Base-by-base conservation (phyloP, 176 grass and related monocot genomes). In the Hordeum marinum region DNA sequence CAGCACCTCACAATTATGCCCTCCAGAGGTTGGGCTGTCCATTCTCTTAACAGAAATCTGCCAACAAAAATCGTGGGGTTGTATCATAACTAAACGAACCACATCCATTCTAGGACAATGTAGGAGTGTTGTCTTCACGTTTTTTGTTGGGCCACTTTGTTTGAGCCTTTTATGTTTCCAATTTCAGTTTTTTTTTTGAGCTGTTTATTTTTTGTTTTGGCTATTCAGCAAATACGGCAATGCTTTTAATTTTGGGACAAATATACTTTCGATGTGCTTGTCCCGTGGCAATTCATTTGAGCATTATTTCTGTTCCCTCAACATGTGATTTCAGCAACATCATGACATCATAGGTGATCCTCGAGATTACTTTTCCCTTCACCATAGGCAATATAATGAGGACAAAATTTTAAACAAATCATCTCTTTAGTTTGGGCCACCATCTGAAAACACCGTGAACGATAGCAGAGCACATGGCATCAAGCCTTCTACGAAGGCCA, bases 141-240 rank as follows among this genome's bases (percentile, higher is more conserved):
- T 55, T 69, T 42, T 81, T 52, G 10, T 23, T 55, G 8, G 11
- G 42, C 7, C 63, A 68, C 27, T 79, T 81, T 52, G 27, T 81
- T 81, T 68, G 43, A 81, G 45, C 79, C 63, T 54, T 50, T 52
- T 67, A 77, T 77, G 7, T 77, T 59, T 14, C 32, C 27, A 32
- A 32, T 36, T 58, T 77, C 11, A 77, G 11, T 7, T 12, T 61
- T 23, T 61, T 13, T 61, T 61, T 78, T 52, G 55, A 78, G 7
- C 76, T 60, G 21, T 78, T 60, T 78, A n/a, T 59, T 78, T 60
- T 60, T 24, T n/a, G 35, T 14, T 55, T 78, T 78, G 34, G 11
- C 52, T 77, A 35, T 37, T 34, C 13, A 50, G 14, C 1, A 58
- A 37, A 77, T 59, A 60, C 0, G 54, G 9, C 21, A 40, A 25